A percentile compares a stretch with the other conserved stretches of the same genome.
Conservation (phyloP, 257 asterid species). For the Parsonsia alboflavescens region DNA sequence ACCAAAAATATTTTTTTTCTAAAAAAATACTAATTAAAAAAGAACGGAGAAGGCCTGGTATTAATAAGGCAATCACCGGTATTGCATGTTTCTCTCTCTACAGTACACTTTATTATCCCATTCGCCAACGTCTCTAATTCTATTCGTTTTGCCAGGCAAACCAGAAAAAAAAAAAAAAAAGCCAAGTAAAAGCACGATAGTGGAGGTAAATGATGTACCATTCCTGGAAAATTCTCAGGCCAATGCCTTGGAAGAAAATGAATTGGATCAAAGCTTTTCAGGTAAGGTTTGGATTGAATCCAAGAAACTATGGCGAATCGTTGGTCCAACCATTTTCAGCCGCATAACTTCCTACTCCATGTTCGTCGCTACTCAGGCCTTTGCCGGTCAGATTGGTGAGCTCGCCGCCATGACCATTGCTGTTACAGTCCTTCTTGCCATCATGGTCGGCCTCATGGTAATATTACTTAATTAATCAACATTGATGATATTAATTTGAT, state of each 20-base stretch:
- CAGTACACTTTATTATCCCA: no score
- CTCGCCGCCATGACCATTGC: conserved; percentile 77
- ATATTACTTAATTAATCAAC: neutral
- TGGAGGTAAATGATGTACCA: conserved; percentile 6
- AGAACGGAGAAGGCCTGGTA: no score
- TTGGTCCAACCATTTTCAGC: conserved; percentile 86
- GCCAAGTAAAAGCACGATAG: no score
- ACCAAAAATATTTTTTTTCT: no score
- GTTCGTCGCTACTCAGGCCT: conserved; percentile 71
- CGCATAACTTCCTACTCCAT: conserved; percentile 64
- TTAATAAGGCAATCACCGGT: no score
- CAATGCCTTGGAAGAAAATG: neutral
- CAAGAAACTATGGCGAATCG: conserved; percentile 75
- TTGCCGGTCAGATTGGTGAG: conserved; percentile 89
- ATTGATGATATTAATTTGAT: no score
- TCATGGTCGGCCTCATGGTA: conserved; percentile 77
- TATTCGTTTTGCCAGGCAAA: no score
- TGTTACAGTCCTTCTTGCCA: conserved; percentile 50
- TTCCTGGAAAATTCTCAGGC: conserved; percentile 7
- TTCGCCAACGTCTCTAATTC: no score
- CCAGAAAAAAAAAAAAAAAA: no score
- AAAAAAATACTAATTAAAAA: no score
- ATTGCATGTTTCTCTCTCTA: no score
- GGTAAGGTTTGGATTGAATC: conserved; percentile 31
- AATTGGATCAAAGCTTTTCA: conserved; percentile 2